A percentile compares a stretch with the other conserved stretches of the same genome.
Evolutionary conservation across 2,329 filamentous ascomycete species (phyloP).

Genomic region (Drechslerella coelobrocha): DNA sequence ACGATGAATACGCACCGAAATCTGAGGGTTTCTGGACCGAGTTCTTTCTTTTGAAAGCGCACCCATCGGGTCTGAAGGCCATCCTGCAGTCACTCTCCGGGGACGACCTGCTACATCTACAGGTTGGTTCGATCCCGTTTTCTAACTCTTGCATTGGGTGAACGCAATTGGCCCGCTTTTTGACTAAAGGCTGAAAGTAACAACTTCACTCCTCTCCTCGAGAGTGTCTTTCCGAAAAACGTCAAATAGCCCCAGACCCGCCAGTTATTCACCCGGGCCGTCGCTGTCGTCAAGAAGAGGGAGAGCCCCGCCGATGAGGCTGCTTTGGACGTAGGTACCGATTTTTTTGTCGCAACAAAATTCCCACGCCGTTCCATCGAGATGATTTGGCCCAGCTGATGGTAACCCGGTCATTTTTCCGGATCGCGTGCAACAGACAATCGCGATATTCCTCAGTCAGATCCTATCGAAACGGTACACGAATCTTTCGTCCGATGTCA

Average conservation of each 20-base stretch:
- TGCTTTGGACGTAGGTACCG: conserved; percentile 77
- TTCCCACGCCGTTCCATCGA: too few species aligned
- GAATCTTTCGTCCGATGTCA: conserved; percentile 93
- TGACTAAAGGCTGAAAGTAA: conserved; percentile 48
- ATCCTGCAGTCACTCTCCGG: conserved; percentile 75
- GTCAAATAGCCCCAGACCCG: conserved; percentile 68
- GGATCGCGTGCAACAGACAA: too few species aligned
- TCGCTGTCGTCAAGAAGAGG: conserved; percentile 70
- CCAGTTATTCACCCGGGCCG: conserved; percentile 77
- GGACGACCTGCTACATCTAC: conserved; percentile 76
- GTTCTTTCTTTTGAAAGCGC: conserved; percentile 88
- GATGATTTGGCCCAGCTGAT: too few species aligned
- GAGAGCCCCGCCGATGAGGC: conserved; percentile 72
- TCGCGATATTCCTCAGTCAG: conserved; percentile 83
- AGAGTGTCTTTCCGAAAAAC: conserved; percentile 43
- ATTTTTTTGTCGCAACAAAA: too few species aligned
- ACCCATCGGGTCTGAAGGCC: conserved; percentile 70
- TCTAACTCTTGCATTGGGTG: conserved; percentile 1
- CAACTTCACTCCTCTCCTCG: conserved; percentile 13
- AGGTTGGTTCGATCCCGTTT: conserved; percentile 59
- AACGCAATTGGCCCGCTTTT: conserved; percentile 13
- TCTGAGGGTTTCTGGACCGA: conserved; percentile 94
- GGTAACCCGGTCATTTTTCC: too few species aligned
- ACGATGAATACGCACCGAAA: conserved; percentile 69
- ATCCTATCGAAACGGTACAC: conserved; percentile 89